A percentile compares a stretch with the other conserved stretches of the same genome.
Conservation (phyloP, 129 eudicot species). For the Glebionis coronaria region DNA sequence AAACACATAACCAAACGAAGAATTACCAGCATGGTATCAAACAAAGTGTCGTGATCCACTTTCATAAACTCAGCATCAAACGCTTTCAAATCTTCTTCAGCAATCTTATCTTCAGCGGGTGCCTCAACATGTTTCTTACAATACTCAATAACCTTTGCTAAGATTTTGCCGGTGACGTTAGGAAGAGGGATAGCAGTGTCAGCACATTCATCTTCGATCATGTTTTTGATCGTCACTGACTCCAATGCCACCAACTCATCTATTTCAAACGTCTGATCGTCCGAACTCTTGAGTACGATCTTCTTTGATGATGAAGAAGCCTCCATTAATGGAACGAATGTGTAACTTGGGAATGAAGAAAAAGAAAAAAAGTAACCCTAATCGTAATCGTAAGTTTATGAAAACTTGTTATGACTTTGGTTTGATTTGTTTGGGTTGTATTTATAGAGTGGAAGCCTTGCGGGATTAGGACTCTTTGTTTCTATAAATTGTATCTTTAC, state of each 20-base stretch:
- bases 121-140: not conserved
- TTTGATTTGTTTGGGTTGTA: no score
- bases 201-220: conserved; percentile 5
- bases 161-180: not conserved
- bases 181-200: conserved; percentile 1
- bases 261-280: conserved; percentile 1
- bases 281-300: not conserved
- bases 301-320: no score
- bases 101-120: not conserved
- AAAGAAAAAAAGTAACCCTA: no score
- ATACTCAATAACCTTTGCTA: conserved; percentile 1
- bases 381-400: no score
- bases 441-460: no score
- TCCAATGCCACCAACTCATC: not conserved
- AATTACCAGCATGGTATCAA: conserved; percentile 58
- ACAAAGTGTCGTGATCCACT: conserved; percentile 55
- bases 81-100: conserved; percentile 41
- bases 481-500: no score
- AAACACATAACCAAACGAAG: not conserved
- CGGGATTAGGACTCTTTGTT: no score
- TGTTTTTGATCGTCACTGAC: not conserved
- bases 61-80: conserved; percentile 56
- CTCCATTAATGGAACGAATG: no score
- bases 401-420: no score
- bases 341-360: no score